Evolutionary conservation across 495 filamentous ascomycete species (phyloP), one percentile per base, ranked within the genome.

Genomic region (Cryomyces minteri): DNA sequence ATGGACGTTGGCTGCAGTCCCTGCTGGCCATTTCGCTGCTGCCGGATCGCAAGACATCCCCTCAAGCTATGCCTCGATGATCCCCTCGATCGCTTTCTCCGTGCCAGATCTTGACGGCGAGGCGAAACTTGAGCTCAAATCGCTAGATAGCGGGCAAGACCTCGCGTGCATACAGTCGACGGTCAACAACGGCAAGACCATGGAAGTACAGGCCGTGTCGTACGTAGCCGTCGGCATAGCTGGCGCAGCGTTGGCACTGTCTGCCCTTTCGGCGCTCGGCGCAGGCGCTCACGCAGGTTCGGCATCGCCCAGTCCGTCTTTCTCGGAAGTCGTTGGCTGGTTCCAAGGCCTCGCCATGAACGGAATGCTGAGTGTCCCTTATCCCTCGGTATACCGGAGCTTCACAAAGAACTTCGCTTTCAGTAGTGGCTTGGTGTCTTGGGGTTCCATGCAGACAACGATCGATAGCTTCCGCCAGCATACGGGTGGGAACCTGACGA

Each of bases 341-440:
- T 94, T 96, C 62, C 90, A 96, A 64, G 77, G 77, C 31, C 77
- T 98, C 62, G 88, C 90, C 14, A 80, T 87, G 67, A 94, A 88
- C 58, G 90, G 90, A 44, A 95, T 96, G 90, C 62, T 95, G 58
- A 88, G 81, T 50, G 86, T 87, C 52, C 73, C 78, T 52, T 86
- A 93, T 54, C 90, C 90, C 5, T 60, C 73, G 30, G 75, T 96
- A 29, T 96, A 96, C 62, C 70, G 75, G 47, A 87, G 77, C 56
- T 98, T 93, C 59, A 61, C 82, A 37, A 80, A 80, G 63, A 98
- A 96, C 60, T 98, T 98, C 62, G 86, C 70, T 36, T 98, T 94
- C 68, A 87, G 84, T 49, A 80, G 79, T 29, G 88, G 88, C 25
- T 58, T 95, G 48, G 70, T 98, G 41, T 73, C 80, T 4, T 94